Conservation (phyloP, 768 basidiomycete species). For the Coprinellus micaceus region DNA sequence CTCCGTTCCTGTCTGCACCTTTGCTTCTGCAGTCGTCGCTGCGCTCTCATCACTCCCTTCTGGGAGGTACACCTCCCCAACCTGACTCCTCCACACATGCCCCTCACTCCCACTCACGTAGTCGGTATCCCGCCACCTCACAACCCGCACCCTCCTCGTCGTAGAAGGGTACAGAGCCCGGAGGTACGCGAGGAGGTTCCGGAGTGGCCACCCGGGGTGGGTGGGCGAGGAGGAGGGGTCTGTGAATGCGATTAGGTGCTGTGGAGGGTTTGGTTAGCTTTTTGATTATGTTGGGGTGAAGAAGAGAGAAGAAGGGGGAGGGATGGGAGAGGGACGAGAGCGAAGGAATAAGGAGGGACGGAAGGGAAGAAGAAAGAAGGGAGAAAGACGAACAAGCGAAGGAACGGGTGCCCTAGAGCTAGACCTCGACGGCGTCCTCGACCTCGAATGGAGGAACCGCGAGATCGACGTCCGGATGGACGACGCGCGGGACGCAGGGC, state of each 20-base stretch:
- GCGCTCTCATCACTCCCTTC: conserved; percentile 21
- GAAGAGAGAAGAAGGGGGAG: conserved; percentile 1
- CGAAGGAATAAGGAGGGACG: too few relatives aligned
- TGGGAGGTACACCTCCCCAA: conserved; percentile 49
- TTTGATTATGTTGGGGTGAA: not conserved
- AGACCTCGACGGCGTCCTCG: too few relatives aligned
- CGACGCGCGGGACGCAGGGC: too few relatives aligned
- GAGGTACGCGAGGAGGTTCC: conserved; percentile 87
- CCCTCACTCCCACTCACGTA: conserved; percentile 27
- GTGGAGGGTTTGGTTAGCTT: too few relatives aligned
- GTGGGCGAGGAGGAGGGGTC: conserved; percentile 80
- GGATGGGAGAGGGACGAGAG: too few relatives aligned
- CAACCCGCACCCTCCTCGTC: conserved; percentile 51
- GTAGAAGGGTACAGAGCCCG: conserved; percentile 51
- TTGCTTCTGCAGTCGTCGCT: conserved; percentile 21
- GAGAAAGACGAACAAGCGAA: too few relatives aligned
- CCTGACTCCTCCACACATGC: conserved; percentile 57
- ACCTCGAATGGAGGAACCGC: too few relatives aligned
- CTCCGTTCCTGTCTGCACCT: too few relatives aligned
- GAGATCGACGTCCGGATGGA: too few relatives aligned
- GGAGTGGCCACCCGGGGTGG: conserved; percentile 89
- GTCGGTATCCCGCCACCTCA: conserved; percentile 76
- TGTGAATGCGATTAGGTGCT: conserved; percentile 57
- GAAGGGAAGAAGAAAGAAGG: too few relatives aligned
- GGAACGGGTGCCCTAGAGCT: too few relatives aligned